Conservation (phyloP, 2,329 filamentous ascomycete species). For the Dendrostoma leiphaemia region DNA sequence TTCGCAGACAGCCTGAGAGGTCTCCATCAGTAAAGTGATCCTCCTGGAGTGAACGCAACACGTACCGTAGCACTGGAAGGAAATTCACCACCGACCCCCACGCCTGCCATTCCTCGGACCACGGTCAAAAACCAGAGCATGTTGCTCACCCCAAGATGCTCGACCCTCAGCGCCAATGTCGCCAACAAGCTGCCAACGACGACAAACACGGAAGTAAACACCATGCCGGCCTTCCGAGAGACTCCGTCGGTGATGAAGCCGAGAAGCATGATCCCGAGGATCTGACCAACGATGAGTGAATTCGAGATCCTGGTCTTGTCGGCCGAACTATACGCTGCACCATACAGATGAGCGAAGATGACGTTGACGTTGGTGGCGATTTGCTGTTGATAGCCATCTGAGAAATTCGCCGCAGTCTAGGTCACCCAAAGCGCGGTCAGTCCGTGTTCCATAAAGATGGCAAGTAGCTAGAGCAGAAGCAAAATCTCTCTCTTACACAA, state of each 20-base stretch:
- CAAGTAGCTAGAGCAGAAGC: accelerated
- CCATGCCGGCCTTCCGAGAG: slow-evolving; percentile 30
- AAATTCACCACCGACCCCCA: slow-evolving; percentile 36
- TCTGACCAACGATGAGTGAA: slow-evolving; percentile 29
- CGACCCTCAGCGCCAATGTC: slow-evolving; percentile 34
- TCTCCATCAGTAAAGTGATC: neutral
- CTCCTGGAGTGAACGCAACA: too few species aligned
- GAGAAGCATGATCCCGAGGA: slow-evolving; percentile 31
- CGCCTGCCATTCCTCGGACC: slow-evolving; percentile 34
- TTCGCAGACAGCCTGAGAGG: slow-evolving; percentile 28
- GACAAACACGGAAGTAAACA: slow-evolving; percentile 29
- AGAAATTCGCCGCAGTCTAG: slow-evolving; percentile 27
- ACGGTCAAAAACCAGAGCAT: slow-evolving; percentile 37
- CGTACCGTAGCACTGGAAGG: slow-evolving; percentile 32
- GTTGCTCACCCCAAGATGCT: slow-evolving; percentile 20
- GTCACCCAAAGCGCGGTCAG: too few species aligned
- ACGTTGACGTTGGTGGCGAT: slow-evolving; percentile 32
- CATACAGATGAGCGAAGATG: slow-evolving; percentile 29
- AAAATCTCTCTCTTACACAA: neutral
- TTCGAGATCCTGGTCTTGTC: slow-evolving; percentile 32
- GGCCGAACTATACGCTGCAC: slow-evolving; percentile 27
- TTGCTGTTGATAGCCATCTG: slow-evolving; percentile 32
- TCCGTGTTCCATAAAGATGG: neutral
- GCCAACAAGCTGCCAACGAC: slow-evolving; percentile 33
- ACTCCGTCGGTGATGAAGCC: slow-evolving; percentile 30